phyloP scores from a whole-genome alignment of 345 rosid species.

The Gossypium anomalum region DNA sequence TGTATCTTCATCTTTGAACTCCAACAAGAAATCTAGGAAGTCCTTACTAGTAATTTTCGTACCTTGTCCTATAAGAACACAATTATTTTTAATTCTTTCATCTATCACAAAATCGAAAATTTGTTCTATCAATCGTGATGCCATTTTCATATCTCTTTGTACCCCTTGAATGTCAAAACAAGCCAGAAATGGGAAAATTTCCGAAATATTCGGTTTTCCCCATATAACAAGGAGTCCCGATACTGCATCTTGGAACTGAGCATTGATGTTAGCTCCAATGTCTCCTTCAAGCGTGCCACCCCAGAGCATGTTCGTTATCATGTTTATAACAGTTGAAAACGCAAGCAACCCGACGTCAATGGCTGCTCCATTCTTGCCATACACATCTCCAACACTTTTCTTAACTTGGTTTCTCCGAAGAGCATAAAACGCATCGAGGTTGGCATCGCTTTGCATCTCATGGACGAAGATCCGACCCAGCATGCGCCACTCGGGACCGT shows the following conservation, averaged over 20 bases:
- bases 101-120: conserved; percentile 23
- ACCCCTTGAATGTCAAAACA: conserved; percentile 42
- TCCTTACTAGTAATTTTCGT: conserved; percentile 4
- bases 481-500: conserved; percentile 27
- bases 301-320: conserved; percentile 31
- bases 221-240: conserved; percentile 16
- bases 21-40: conserved; percentile 30
- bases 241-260: conserved; percentile 17
- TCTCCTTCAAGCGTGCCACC: conserved; percentile 27
- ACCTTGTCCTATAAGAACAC: too few relatives aligned
- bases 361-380: neutral
- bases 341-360: conserved; percentile 28
- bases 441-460: conserved; percentile 32
- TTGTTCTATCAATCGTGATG: conserved; percentile 4
- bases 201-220: conserved; percentile 40
- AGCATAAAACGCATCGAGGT: conserved; percentile 26
- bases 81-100: neutral
- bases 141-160: conserved; percentile 9
- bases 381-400: conserved; percentile 18
- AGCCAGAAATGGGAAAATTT: conserved; percentile 33
- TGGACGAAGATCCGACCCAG: conserved; percentile 31
- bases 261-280: neutral
- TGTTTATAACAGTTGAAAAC: conserved; percentile 16
- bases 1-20: conserved; percentile 14
- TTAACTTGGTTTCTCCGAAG: conserved; percentile 28